phyloP scores from a whole-genome alignment of 2,329 filamentous ascomycete species.

The Huntiella decipiens region DNA sequence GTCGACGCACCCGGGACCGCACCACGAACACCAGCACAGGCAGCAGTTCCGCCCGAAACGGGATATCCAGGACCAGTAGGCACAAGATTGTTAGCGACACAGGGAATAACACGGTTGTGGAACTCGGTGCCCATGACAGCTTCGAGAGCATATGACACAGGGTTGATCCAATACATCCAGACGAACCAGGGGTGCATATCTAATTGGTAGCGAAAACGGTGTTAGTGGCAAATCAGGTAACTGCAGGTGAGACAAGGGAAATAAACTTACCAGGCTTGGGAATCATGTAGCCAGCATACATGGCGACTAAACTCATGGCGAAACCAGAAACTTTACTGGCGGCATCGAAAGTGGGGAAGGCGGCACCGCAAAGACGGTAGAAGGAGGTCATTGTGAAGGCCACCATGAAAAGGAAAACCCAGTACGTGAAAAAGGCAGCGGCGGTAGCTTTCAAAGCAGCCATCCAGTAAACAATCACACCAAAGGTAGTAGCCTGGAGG shows the following conservation, averaged over 20 bases:
- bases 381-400: constrained; percentile 40
- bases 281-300: constrained; percentile 48
- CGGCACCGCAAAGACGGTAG: constrained; percentile 36
- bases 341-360: constrained; percentile 35
- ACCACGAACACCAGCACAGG: constrained; percentile 7
- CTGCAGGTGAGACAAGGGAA: neutral
- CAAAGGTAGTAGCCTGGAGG: constrained; percentile 39
- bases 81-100: neutral
- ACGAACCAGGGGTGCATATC: constrained; percentile 44
- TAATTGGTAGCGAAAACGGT: constrained; percentile 9
- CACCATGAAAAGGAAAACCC: constrained; percentile 30
- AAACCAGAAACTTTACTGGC: constrained; percentile 38
- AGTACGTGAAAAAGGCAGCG: constrained; percentile 41
- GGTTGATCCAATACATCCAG: constrained; percentile 48
- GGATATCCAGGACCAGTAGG: neutral
- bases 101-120: neutral
- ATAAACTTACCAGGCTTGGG: constrained; percentile 23
- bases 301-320: constrained; percentile 30
- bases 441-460: constrained; percentile 33
- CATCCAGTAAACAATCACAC: constrained; percentile 45
- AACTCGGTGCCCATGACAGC: neutral
- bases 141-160: constrained; percentile 22
- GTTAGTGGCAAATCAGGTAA: neutral
- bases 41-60: neutral
- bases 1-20: constrained; percentile 12